Percentiles rank a stretch among this genome's conserved stretches.
phyloP scores from a whole-genome alignment of 2,329 filamentous ascomycete genomes.

The Colletotrichum echinochloae region DNA sequence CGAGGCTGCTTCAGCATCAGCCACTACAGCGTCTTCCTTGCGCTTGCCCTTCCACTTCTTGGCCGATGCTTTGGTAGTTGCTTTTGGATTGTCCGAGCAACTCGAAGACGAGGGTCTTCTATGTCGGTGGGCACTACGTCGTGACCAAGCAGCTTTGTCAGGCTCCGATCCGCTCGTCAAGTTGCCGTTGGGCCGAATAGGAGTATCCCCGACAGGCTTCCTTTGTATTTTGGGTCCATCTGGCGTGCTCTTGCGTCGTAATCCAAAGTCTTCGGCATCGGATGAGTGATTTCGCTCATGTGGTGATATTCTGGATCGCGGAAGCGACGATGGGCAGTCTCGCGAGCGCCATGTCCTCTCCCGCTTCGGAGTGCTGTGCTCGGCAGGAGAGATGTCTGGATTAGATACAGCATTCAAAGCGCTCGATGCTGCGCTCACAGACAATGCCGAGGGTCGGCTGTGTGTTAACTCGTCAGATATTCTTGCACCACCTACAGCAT shows the following conservation, averaged over 20 bases:
- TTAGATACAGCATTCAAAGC: constrained; percentile 55
- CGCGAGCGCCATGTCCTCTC: constrained; percentile 6
- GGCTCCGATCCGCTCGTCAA: constrained; percentile 25
- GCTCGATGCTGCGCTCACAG: constrained; percentile 68
- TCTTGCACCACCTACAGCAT: constrained; percentile 48
- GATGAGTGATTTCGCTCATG: constrained; percentile 1
- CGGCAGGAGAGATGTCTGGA: constrained; percentile 38
- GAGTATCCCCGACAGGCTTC: constrained; percentile 25
- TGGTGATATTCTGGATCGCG: constrained; percentile 2
- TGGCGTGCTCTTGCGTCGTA: constrained; percentile 27
- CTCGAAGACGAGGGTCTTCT: constrained; percentile 23
- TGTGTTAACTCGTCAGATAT: constrained; percentile 56
- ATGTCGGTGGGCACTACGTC: neutral
- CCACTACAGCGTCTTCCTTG: constrained; percentile 51
- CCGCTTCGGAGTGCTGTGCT: constrained; percentile 25
- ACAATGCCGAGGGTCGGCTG: constrained; percentile 59
- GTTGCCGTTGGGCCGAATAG: neutral
- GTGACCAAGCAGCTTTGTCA: constrained; percentile 19
- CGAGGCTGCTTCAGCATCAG: constrained; percentile 60
- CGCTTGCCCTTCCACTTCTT: constrained; percentile 44
- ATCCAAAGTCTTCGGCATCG: constrained; percentile 22
- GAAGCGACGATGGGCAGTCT: constrained; percentile 5
- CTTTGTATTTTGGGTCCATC: constrained; percentile 22
- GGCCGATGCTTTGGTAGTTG: neutral
- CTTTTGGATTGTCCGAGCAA: constrained; percentile 11